Evolutionary conservation across 1,284 basidiomycete species (phyloP), one percentile per base, ranked within the genome.

Genomic region (Dichomitus squalens): DNA sequence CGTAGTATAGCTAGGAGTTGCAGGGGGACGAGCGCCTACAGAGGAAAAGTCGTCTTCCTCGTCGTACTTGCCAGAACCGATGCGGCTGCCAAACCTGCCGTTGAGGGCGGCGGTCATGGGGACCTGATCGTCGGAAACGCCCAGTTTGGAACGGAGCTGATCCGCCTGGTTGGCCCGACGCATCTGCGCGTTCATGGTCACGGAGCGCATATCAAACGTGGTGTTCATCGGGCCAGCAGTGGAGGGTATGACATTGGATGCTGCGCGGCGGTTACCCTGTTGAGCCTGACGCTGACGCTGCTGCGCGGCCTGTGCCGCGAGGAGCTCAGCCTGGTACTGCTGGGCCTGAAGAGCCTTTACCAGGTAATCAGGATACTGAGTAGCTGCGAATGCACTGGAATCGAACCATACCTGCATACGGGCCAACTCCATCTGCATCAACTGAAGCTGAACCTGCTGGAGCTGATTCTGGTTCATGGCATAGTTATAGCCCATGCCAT

Each of bases 81-180:
- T 72, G 60, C 90, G 89, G 60, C 81, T 79, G 34, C 88, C 89
- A 63, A 90, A 92, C 64, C 84, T 84, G 55, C 90, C 90, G 53
- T 84, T 86, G 31, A 91, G 75, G 41, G 86, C 81, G 48, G 91
- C 90, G 38, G 90, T 89, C 90, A 90, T 90, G 47, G 90, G 90
- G 52, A 85, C 77, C 60, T 83, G 81, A 18, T 75, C 72, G 31
- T 88, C 85, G 50, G 82, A 79, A 54, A 82, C 72, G 39, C 82
- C 80, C 34, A 87, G 76, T 68, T 87, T 86, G 35, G 81, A 74
- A 50, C 81, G 81, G 47, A 86, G 74, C 56, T 84, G 79, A 53
- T 91, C 87, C 12, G 80, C 82, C 66, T 90, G 87, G 61, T 77
- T 85, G 43, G 81, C 76, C 58, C 88, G 86, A 59, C 87, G 87